These are phyloP conservation scores for Proliferodiscus dingleyae DNA, from an alignment of 2,329 filamentous ascomycete genomes.

Conservation along the genomic window DNA sequence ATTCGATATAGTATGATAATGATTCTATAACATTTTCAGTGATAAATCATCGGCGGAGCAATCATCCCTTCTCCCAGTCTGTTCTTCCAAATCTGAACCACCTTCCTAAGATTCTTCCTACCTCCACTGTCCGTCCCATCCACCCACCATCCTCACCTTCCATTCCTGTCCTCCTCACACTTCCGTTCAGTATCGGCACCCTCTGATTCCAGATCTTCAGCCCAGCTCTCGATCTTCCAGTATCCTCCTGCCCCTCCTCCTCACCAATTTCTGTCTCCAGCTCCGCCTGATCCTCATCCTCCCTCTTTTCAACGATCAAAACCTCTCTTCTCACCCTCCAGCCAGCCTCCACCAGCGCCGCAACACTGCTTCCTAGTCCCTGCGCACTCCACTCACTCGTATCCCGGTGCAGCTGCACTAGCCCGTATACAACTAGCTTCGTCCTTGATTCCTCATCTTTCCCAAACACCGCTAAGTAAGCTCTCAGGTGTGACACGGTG, in stretches of 20 bases:
- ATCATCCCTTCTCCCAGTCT: slow-evolving; percentile 21
- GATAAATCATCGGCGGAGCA: neutral
- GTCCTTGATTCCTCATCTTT: slow-evolving; percentile 5
- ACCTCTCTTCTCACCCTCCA: slow-evolving; percentile 39
- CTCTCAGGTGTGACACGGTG: slow-evolving; percentile 71
- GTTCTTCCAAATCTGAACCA: slow-evolving; percentile 57
- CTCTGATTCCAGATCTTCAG: slow-evolving; percentile 42
- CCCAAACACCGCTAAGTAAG: slow-evolving; percentile 56
- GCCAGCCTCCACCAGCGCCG: slow-evolving; percentile 58
- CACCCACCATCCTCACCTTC: slow-evolving; percentile 47
- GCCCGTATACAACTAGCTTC: slow-evolving; percentile 58
- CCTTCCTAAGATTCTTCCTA: slow-evolving; percentile 52
- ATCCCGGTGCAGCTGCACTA: slow-evolving; percentile 59
- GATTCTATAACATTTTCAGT: slow-evolving; percentile 18
- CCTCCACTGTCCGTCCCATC: slow-evolving; percentile 53
- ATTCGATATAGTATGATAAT: slow-evolving; percentile 29
- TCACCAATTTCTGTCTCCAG: slow-evolving; percentile 36
- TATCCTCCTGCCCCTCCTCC: slow-evolving; percentile 29
- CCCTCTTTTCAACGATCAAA: slow-evolving; percentile 41
- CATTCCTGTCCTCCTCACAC: slow-evolving; percentile 38
- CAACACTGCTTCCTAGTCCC: slow-evolving; percentile 59
- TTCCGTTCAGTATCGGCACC: slow-evolving; percentile 59
- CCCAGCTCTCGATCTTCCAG: slow-evolving; percentile 6
- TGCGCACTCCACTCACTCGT: slow-evolving; percentile 74
- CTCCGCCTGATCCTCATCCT: slow-evolving; percentile 27